Percentiles rank a stretch among this genome's conserved stretches.
Conservation (phyloP, 169 alveolate genomes). For the Plasmodium chabaudi region DNA sequence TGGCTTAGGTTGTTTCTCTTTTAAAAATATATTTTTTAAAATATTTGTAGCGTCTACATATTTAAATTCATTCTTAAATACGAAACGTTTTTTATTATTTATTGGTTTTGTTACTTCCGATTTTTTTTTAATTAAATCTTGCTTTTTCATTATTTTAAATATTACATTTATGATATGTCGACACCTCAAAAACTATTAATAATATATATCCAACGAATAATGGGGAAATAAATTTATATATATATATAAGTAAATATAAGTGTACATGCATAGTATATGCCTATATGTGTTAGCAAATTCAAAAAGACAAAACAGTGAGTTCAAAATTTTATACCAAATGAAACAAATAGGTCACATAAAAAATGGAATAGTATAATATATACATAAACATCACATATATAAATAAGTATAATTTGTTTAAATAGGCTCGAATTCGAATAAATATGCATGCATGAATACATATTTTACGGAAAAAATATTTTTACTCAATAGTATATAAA, state of each 20-base stretch:
- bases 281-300: background rate
- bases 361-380: no score
- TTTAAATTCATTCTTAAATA: conserved; percentile 64
- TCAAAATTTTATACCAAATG: no score
- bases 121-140: conserved; percentile 33
- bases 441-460: no score
- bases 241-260: background rate
- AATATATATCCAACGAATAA: no score
- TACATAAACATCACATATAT: no score
- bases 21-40: conserved; percentile 64
- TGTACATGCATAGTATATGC: background rate
- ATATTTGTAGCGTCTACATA: conserved; percentile 70
- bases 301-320: no score
- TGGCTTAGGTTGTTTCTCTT: conserved; percentile 27
- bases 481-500: no score
- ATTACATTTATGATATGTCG: background rate
- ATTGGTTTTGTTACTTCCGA: conserved; percentile 27
- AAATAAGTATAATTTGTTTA: no score
- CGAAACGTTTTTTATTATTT: conserved; percentile 25
- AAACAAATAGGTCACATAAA: no score
- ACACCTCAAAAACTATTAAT: no score
- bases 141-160: conserved; percentile 31
- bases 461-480: no score
- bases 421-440: no score
- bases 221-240: background rate